Percentiles rank a stretch among this genome's conserved stretches.
Conservation (phyloP, 768 basidiomycete genomes). For the Pleurotus tuber-regium region DNA sequence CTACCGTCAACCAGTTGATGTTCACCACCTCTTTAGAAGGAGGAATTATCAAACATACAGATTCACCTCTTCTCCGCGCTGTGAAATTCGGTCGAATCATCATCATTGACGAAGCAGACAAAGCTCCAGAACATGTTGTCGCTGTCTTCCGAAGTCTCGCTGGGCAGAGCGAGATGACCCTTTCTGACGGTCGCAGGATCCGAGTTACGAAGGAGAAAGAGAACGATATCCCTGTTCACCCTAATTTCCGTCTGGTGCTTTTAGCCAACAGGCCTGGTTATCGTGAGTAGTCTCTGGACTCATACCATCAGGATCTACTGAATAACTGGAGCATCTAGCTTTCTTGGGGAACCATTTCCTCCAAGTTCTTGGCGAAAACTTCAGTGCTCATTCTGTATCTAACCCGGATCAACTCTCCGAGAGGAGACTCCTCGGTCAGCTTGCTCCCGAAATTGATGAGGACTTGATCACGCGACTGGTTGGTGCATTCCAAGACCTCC, state of each 20-base stretch:
- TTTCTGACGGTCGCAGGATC: slow-evolving; percentile 62
- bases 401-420: slow-evolving; percentile 72
- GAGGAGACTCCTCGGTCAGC: slow-evolving; percentile 51
- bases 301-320: background rate
- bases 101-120: slow-evolving; percentile 71
- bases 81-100: slow-evolving; percentile 61
- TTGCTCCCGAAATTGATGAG: slow-evolving; percentile 57
- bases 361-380: slow-evolving; percentile 69
- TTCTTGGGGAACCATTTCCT: slow-evolving; percentile 75
- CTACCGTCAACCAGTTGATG: slow-evolving; percentile 70
- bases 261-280: slow-evolving; percentile 70
- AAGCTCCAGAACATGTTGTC: slow-evolving; percentile 71
- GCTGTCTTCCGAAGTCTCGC: slow-evolving; percentile 70
- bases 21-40: slow-evolving; percentile 60
- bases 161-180: slow-evolving; percentile 60
- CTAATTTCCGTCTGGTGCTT: slow-evolving; percentile 60
- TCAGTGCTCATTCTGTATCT: slow-evolving; percentile 62
- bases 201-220: slow-evolving; percentile 42
- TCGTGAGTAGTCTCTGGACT: slow-evolving; percentile 36
- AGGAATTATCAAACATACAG: slow-evolving; percentile 57
- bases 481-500: slow-evolving; percentile 61
- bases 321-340: slow-evolving; percentile 33
- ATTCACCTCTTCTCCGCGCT: slow-evolving; percentile 66
- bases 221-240: slow-evolving; percentile 58
- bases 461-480: slow-evolving; percentile 56